Percentiles rank a stretch among this genome's conserved stretches.
Evolutionary conservation across 2,329 filamentous ascomycete species (phyloP).

Genomic region (Sclerotinia borealis): DNA sequence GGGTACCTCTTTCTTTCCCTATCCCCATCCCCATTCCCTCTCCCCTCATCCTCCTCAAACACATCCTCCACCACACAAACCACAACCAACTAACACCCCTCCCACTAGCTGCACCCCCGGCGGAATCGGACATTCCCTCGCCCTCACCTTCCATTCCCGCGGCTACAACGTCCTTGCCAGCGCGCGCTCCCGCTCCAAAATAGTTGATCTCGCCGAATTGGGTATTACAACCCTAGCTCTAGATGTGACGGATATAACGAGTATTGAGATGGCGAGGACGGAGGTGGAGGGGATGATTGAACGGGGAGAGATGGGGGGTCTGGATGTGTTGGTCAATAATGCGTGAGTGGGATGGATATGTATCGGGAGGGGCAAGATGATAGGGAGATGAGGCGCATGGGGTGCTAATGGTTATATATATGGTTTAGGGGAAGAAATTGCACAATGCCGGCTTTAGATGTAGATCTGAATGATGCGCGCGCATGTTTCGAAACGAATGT

Average conservation of each 20-base stretch:
- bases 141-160: slow-evolving; percentile 34
- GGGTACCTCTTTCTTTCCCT: neutral
- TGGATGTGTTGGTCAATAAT: slow-evolving; percentile 91
- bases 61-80: neutral
- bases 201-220: slow-evolving; percentile 25
- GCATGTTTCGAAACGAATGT: slow-evolving; percentile 36
- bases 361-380: neutral
- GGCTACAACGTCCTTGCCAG: slow-evolving; percentile 39
- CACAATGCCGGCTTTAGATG: slow-evolving; percentile 30
- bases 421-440: slow-evolving; percentile 20
- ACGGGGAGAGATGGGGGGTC: slow-evolving; percentile 45
- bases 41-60: too few relatives aligned
- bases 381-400: neutral
- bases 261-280: slow-evolving; percentile 21
- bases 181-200: slow-evolving; percentile 33
- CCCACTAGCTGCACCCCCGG: slow-evolving; percentile 27
- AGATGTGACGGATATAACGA: slow-evolving; percentile 35
- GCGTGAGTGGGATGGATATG: slow-evolving; percentile 39
- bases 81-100: neutral
- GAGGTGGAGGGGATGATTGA: slow-evolving; percentile 42
- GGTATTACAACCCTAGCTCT: slow-evolving; percentile 37
- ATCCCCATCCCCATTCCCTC: neutral
- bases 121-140: slow-evolving; percentile 38
- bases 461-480: slow-evolving; percentile 29
- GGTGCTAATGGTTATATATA: neutral